Evolutionary conservation across 306 rosid genomes (phyloP).

Genomic region (Trichosanthes truncata): DNA sequence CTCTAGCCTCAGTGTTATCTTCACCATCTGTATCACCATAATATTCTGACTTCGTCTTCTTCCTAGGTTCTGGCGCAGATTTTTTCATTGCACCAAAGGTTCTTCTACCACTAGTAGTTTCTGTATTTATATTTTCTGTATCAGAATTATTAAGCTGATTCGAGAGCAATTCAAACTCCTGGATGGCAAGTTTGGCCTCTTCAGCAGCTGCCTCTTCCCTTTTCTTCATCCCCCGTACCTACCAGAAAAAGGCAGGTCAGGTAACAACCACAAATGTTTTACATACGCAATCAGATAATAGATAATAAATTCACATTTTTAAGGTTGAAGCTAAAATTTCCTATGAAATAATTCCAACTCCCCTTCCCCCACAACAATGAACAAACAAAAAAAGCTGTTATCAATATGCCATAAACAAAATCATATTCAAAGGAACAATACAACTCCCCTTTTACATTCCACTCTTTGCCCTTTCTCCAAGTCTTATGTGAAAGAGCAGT

Average conservation of each 20-base stretch:
- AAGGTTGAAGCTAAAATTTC: neutral
- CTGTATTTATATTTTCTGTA: slow-evolving; percentile 30
- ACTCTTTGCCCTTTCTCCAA: neutral
- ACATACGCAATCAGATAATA: neutral
- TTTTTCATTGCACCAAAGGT: slow-evolving; percentile 53
- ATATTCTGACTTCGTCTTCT: slow-evolving; percentile 36
- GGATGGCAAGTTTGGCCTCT: slow-evolving; percentile 68
- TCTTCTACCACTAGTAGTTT: slow-evolving; percentile 58
- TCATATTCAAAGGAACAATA: neutral
- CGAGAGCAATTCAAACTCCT: slow-evolving; percentile 54
- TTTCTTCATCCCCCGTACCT: slow-evolving; percentile 79
- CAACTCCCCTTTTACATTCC: neutral
- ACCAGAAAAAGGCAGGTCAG: slow-evolving; percentile 4
- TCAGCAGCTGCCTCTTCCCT: slow-evolving; percentile 60
- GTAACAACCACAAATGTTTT: neutral
- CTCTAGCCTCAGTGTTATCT: slow-evolving; percentile 34
- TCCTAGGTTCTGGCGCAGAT: slow-evolving; percentile 30
- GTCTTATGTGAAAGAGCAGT: neutral
- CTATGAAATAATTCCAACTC: neutral
- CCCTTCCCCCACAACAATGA: neutral
- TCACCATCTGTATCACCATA: slow-evolving; percentile 65
- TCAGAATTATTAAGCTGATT: slow-evolving; percentile 48
- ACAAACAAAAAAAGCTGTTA: neutral
- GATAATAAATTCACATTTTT: neutral
- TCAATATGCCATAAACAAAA: neutral